Evolutionary conservation across 768 basidiomycete genomes (phyloP).

Genomic region (Suillus clintonianus): DNA sequence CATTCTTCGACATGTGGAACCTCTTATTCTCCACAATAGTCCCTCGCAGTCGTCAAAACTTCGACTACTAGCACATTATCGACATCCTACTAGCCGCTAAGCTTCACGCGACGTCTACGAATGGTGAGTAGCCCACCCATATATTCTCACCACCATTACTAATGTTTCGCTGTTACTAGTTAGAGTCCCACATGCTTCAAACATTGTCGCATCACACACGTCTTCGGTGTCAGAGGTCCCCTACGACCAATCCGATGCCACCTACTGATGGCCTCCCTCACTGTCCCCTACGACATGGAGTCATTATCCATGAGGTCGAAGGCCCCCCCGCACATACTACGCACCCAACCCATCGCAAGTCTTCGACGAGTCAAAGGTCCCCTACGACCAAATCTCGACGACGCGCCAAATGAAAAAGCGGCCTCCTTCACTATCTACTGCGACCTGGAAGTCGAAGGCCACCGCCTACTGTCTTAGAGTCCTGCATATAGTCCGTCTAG

Average conservation of each 20-base stretch:
- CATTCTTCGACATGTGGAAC: neutral
- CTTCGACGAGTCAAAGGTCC: neutral
- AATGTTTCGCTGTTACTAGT: neutral
- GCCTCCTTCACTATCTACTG: neutral
- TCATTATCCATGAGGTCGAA: too few relatives aligned
- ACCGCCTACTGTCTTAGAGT: too few relatives aligned
- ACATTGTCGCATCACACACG: too few relatives aligned
- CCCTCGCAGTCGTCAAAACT: neutral
- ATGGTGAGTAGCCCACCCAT: neutral
- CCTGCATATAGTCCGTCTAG: neutral
- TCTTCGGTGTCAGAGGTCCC: neutral
- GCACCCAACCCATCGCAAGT: too few relatives aligned
- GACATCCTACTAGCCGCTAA: neutral
- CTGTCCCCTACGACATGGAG: too few relatives aligned
- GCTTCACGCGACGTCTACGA: neutral
- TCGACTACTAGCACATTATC: neutral
- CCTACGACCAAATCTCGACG: neutral
- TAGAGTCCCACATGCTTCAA: too few relatives aligned
- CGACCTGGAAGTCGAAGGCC: neutral
- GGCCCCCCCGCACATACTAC: too few relatives aligned
- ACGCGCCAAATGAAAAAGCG: neutral
- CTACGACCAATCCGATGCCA: neutral
- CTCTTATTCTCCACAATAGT: neutral
- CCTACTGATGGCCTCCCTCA: neutral
- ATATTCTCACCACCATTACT: neutral